A percentile compares a stretch with the other conserved stretches of the same genome.
Evolutionary conservation across 2,329 filamentous ascomycete species (phyloP).

Genomic region (Xylaria multiplex): DNA sequence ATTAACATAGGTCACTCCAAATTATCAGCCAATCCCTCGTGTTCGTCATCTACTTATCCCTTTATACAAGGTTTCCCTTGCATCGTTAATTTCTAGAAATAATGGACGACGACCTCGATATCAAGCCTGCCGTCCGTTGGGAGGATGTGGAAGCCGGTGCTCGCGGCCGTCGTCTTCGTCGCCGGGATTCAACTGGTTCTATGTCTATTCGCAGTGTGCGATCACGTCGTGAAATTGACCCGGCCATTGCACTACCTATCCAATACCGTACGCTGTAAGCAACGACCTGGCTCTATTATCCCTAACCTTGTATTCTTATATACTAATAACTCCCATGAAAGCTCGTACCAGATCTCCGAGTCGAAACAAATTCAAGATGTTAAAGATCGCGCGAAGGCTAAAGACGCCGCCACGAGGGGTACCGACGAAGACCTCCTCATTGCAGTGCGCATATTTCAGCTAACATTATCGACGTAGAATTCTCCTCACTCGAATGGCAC

Average conservation of each 20-base stretch:
- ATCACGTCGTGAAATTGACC: constrained; percentile 54
- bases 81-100: not conserved
- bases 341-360: constrained; percentile 67
- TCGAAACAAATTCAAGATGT: constrained; percentile 57
- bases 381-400: constrained; percentile 53
- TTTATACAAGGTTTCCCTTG: not conserved
- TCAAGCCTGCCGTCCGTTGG: constrained; percentile 50
- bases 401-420: constrained; percentile 55
- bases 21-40: constrained; percentile 1
- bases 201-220: constrained; percentile 55
- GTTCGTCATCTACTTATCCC: constrained; percentile 1
- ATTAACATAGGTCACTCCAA: not conserved
- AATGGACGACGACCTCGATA: constrained; percentile 42
- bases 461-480: constrained; percentile 55
- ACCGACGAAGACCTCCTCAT: not conserved
- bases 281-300: not conserved
- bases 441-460: not conserved
- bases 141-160: constrained; percentile 50
- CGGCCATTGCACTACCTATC: constrained; percentile 58
- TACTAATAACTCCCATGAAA: constrained; percentile 38
- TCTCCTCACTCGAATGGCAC: constrained; percentile 75
- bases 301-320: constrained; percentile 2
- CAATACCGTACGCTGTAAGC: constrained; percentile 65
- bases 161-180: constrained; percentile 41
- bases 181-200: constrained; percentile 50